phyloP scores from a whole-genome alignment of 1,284 basidiomycete species.

The Cyathus pygmaeus region DNA sequence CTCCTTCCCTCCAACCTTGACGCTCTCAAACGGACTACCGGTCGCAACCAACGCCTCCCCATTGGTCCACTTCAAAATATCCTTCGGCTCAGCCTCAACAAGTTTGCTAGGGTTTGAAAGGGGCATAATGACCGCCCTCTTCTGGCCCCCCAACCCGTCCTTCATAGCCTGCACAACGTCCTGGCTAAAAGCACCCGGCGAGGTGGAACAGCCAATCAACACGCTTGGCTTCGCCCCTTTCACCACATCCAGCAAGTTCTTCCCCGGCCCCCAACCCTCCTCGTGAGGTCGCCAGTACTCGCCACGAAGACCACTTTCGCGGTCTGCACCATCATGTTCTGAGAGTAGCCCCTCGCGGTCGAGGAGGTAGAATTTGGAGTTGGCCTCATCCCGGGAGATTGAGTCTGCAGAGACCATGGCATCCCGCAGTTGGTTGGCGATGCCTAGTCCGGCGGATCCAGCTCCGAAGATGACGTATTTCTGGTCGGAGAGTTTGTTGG shows the following conservation, averaged over 20 bases:
- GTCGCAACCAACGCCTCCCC: slow-evolving; percentile 83
- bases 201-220: slow-evolving; percentile 85
- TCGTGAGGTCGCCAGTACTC: slow-evolving; percentile 66
- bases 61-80: slow-evolving; percentile 80
- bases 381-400: slow-evolving; percentile 67
- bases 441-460: slow-evolving; percentile 86
- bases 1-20: slow-evolving; percentile 68
- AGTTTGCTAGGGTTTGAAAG: slow-evolving; percentile 84
- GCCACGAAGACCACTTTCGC: slow-evolving; percentile 58
- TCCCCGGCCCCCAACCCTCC: slow-evolving; percentile 41
- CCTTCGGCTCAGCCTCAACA: slow-evolving; percentile 79
- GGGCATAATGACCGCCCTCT: slow-evolving; percentile 84
- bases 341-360: slow-evolving; percentile 55
- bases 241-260: slow-evolving; percentile 70
- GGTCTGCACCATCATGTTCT: slow-evolving; percentile 39
- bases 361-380: slow-evolving; percentile 72
- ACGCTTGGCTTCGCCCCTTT: slow-evolving; percentile 71
- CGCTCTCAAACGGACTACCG: slow-evolving; percentile 83
- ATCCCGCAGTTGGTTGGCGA: slow-evolving; percentile 76
- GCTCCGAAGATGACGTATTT: slow-evolving; percentile 82
- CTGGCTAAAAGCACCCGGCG: slow-evolving; percentile 83
- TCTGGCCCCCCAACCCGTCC: slow-evolving; percentile 54
- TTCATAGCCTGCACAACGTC: slow-evolving; percentile 79
- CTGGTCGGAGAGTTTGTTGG: slow-evolving; percentile 73
- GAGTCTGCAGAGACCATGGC: slow-evolving; percentile 75